A percentile compares a stretch with the other conserved stretches of the same genome.
phyloP scores from a whole-genome alignment of 192 early-diverging fungal species.

The Mortierella alpina region DNA sequence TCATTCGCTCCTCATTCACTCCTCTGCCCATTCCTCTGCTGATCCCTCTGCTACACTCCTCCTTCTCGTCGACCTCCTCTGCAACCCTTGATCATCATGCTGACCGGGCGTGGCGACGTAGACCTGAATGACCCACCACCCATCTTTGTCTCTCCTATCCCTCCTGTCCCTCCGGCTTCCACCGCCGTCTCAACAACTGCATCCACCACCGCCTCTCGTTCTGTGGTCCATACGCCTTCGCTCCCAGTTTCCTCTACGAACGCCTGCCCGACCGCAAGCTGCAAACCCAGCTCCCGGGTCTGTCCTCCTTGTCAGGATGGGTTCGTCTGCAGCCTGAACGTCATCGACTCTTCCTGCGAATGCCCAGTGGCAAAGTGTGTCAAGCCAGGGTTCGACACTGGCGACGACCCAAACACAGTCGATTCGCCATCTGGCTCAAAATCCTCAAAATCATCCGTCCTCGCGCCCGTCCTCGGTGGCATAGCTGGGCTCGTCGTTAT shows the following conservation, averaged over 20 bases:
- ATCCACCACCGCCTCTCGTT: background rate
- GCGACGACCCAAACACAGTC: background rate
- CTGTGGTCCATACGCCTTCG: background rate
- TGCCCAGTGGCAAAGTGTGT: conserved; percentile 40
- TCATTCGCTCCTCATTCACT: conserved; percentile 3
- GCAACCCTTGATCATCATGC: conserved; percentile 2
- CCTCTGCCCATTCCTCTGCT: background rate
- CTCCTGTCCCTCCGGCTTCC: background rate
- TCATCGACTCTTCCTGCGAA: conserved; percentile 26
- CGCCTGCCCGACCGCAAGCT: conserved; percentile 2
- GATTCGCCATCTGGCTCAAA: background rate
- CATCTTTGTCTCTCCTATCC: background rate
- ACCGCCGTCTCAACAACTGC: background rate
- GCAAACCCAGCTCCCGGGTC: conserved; percentile 5
- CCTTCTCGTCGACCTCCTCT: background rate
- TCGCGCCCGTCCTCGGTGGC: conserved; percentile 28
- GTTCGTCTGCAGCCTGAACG: conserved; percentile 24
- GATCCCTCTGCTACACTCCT: background rate
- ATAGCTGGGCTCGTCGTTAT: conserved; percentile 15
- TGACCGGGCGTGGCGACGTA: background rate
- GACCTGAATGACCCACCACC: background rate
- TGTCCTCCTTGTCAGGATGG: conserved; percentile 26
- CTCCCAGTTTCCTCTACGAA: background rate
- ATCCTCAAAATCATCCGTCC: conserved; percentile 2
- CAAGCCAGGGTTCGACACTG: conserved; percentile 34